A percentile compares a stretch with the other conserved stretches of the same genome.
These are phyloP conservation scores for Capronia epimyces DNA, from an alignment of 2,329 filamentous ascomycete species.

Conservation along the genomic window DNA sequence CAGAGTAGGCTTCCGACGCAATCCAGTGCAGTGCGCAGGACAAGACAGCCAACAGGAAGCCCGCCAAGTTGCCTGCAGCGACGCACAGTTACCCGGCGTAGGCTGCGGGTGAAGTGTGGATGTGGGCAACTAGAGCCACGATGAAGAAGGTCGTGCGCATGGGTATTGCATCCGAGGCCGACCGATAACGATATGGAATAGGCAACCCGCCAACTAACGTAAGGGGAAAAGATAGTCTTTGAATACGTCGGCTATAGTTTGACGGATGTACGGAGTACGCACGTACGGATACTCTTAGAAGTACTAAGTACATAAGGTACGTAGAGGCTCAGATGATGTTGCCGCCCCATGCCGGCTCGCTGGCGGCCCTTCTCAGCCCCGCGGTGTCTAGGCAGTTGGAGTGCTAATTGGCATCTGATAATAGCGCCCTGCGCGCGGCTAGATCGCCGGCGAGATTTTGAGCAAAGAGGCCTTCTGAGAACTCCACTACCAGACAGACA, in stretches of 20 bases:
- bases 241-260: too few species aligned
- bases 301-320: too few species aligned
- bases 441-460: too few species aligned
- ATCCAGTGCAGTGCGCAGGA: neutral
- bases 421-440: too few species aligned
- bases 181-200: slow-evolving; percentile 1
- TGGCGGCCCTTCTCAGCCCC: neutral
- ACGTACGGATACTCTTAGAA: too few species aligned
- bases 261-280: too few species aligned
- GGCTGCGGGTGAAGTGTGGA: slow-evolving; percentile 7
- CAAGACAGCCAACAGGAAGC: slow-evolving; percentile 7
- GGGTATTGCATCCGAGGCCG: neutral
- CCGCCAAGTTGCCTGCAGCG: slow-evolving; percentile 17
- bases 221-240: neutral
- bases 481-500: neutral
- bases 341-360: neutral
- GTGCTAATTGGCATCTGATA: too few species aligned
- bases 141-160: neutral
- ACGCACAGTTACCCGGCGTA: slow-evolving; percentile 3
- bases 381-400: neutral
- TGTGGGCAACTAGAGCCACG: neutral
- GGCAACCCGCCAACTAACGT: neutral
- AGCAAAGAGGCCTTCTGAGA: too few species aligned
- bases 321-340: neutral
- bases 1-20: neutral